Percentiles rank a stretch among this genome's conserved stretches.
These are phyloP conservation scores for Cystobasidium tubakii DNA, from an alignment of 768 basidiomycete genomes.

Conservation along the genomic window DNA sequence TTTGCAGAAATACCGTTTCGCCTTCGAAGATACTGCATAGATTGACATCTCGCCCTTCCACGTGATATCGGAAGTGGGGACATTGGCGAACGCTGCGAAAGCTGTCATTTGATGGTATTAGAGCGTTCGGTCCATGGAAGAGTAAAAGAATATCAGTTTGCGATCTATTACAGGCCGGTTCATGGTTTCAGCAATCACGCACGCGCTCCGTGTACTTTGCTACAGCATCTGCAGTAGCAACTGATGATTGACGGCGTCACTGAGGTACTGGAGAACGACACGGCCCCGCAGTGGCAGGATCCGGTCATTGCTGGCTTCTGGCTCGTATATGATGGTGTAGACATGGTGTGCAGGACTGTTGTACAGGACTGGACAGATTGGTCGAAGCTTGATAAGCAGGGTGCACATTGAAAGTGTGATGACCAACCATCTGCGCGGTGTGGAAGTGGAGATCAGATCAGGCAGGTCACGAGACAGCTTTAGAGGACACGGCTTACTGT, in stretches of 20 bases:
- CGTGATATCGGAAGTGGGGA: slow-evolving; percentile 22
- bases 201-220: slow-evolving; percentile 24
- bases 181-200: no score
- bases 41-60: slow-evolving; percentile 12
- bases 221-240: slow-evolving; percentile 22
- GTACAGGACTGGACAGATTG: no score
- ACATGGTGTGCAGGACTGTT: not conserved
- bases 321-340: not conserved
- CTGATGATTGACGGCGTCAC: not conserved
- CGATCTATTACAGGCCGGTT: no score
- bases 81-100: slow-evolving; percentile 13
- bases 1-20: slow-evolving; percentile 1
- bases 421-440: no score
- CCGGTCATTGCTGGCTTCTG: slow-evolving; percentile 22
- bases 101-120: not conserved
- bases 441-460: no score
- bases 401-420: no score
- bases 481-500: no score
- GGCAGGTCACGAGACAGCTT: no score
- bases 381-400: no score
- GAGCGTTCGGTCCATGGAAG: no score
- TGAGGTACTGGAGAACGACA: not conserved
- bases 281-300: slow-evolving; percentile 15
- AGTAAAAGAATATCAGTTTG: not conserved
- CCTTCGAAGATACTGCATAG: not conserved